Evolutionary conservation across 306 rosid genomes (phyloP).

Genomic region (Trifolium fragiferum): DNA sequence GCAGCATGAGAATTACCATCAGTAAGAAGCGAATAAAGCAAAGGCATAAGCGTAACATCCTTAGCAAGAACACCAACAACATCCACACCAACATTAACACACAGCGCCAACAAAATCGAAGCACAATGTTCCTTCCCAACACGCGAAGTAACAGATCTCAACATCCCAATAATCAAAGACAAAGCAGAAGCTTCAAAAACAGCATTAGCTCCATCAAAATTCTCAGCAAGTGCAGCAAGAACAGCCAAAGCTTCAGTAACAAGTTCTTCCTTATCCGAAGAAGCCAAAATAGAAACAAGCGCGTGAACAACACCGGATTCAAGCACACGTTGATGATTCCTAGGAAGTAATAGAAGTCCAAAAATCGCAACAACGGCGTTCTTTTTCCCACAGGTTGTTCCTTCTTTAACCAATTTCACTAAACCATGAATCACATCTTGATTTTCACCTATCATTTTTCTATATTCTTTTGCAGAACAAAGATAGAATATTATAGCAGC

Average conservation of each 20-base stretch:
- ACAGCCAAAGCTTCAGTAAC: constrained; percentile 61
- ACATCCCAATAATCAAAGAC: constrained; percentile 39
- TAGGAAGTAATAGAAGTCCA: constrained; percentile 59
- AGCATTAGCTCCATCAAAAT: constrained; percentile 55
- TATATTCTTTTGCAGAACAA: constrained; percentile 56
- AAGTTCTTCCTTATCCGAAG: constrained; percentile 56
- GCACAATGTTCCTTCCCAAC: constrained; percentile 66
- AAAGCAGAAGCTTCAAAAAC: constrained; percentile 49
- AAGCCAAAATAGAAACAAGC: constrained; percentile 51
- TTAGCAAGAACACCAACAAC: constrained; percentile 57
- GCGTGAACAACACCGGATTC: constrained; percentile 59
- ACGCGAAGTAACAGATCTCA: constrained; percentile 40
- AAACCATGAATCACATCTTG: constrained; percentile 58
- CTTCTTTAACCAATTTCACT: constrained; percentile 62
- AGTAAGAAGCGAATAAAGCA: constrained; percentile 61
- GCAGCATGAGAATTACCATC: constrained; percentile 61
- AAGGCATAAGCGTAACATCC: constrained; percentile 58
- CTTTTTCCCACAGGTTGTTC: constrained; percentile 70
- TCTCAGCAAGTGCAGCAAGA: constrained; percentile 65
- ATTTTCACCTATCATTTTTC: constrained; percentile 64
- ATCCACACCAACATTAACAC: constrained; percentile 60
- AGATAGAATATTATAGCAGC: constrained; percentile 78
- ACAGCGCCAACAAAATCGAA: constrained; percentile 62
- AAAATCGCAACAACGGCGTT: constrained; percentile 77
- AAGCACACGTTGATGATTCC: constrained; percentile 57